Conservation (phyloP, 2,329 filamentous ascomycete genomes). For the Didymella pomorum region DNA sequence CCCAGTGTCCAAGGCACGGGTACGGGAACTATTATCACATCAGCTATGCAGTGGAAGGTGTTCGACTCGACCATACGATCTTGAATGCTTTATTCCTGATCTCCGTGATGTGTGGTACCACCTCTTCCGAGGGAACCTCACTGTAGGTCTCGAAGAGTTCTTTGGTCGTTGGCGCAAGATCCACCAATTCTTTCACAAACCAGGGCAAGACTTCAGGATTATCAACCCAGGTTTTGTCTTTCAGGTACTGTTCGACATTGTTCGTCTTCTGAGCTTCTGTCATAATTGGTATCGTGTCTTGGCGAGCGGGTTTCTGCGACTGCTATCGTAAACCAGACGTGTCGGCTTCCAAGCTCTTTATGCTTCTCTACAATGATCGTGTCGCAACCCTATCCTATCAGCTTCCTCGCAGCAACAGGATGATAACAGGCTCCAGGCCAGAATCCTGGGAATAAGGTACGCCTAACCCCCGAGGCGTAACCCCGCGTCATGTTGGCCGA, state of each 20-base stretch:
- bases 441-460: slow-evolving; percentile 3
- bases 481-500: slow-evolving; percentile 7
- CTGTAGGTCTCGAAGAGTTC: slow-evolving; percentile 53
- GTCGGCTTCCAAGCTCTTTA: background rate
- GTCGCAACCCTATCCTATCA: background rate
- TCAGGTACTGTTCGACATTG: slow-evolving; percentile 24
- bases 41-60: background rate
- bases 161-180: slow-evolving; percentile 40
- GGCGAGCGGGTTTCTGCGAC: background rate
- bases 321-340: background rate
- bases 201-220: slow-evolving; percentile 39
- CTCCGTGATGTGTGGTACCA: slow-evolving; percentile 48
- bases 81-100: slow-evolving; percentile 47
- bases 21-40: slow-evolving; percentile 41
- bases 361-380: background rate
- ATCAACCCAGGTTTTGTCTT: slow-evolving; percentile 30
- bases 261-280: slow-evolving; percentile 20
- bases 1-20: slow-evolving; percentile 49
- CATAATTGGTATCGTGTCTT: slow-evolving; percentile 17
- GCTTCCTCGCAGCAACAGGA: slow-evolving; percentile 6
- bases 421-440: slow-evolving; percentile 9
- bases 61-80: slow-evolving; percentile 28
- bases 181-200: slow-evolving; percentile 42
- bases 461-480: slow-evolving; percentile 7
- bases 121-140: slow-evolving; percentile 45